Evolutionary conservation across 192 early-diverging fungal species (phyloP), one percentile per base, ranked within the genome.

Genomic region (Coemansia furcata): DNA sequence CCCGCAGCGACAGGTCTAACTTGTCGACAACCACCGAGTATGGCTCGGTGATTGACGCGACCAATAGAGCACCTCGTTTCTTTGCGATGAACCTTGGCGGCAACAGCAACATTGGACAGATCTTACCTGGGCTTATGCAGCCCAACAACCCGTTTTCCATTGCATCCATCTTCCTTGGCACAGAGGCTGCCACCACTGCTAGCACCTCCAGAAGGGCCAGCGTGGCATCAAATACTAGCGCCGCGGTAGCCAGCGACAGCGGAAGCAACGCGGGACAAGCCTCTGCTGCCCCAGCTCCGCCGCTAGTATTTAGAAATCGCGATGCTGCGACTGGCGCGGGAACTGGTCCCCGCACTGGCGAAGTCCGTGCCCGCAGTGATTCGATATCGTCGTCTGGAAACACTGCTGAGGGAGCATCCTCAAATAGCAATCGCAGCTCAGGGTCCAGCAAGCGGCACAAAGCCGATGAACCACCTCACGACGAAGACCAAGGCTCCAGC

Each of bases 21-120:
- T 11, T 49, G 21, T 80, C 77, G 17, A 80, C 72, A 9, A 72
- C 77, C 2, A 80, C 77, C 4, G 77, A 80, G 44, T 68, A 80
- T 59, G 71, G 77, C 63, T 66, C 55, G n/a, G 60, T 52, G n/a
- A 38, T 35, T 29, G 54, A 32, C 37, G 55, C 55, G 11, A 33
- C 30, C 17, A 33, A 8, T 62, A 58, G 32, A 58, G 63, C 14
- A 23, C 50, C 39, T 14, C 55, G 40, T 8, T 40, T n/a, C n/a
- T 29, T 21, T 21, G 23, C 55, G 47, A 8, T 8, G 33, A 61
- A 33, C 14, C 32, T 21, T 26, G 57, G 42, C 43, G 21, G 62
- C 52, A 62, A 15, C 43, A 54, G 32, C 36, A 8, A 11, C 49
- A 63, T n/a, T 38, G 26, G 29, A 6, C 62, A 30, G n/a, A 19